Conservation (phyloP, 1,284 basidiomycete species). For the Melampsora larici-populina region DNA sequence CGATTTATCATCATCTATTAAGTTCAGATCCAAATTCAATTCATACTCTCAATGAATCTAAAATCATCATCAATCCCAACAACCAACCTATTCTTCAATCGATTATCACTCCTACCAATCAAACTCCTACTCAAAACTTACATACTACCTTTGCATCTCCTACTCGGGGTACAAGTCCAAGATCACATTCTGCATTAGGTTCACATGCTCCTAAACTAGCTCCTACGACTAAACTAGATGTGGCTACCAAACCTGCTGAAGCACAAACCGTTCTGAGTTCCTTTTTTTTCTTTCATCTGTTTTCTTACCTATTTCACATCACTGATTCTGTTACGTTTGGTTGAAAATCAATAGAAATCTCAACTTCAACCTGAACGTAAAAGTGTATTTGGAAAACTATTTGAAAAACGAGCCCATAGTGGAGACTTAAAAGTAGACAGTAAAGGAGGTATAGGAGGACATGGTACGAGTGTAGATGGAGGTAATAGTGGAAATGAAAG, state of each 20-base stretch:
- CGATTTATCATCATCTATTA: neutral
- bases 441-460: conserved; percentile 10
- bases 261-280: conserved; percentile 3
- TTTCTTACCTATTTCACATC: neutral
- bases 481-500: conserved; percentile 25
- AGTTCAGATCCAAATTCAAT: neutral
- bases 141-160: conserved; percentile 1
- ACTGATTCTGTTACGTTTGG: conserved; percentile 5
- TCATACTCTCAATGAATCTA: too few relatives aligned
- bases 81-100: neutral
- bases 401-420: conserved; percentile 42
- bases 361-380: conserved; percentile 18
- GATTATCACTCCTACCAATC: neutral
- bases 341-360: neutral
- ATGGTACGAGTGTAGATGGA: conserved; percentile 17
- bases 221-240: conserved; percentile 16
- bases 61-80: too few relatives aligned
- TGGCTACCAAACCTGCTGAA: conserved; percentile 12
- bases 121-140: neutral
- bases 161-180: neutral
- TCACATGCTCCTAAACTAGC: conserved; percentile 24
- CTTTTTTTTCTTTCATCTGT: neutral
- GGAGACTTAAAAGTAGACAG: conserved; percentile 18
- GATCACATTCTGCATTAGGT: neutral
- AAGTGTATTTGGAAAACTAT: conserved; percentile 49